Evolutionary conservation across 164 flowering plant genomes (phyloP).

Genomic region (Taxillus chinensis): DNA sequence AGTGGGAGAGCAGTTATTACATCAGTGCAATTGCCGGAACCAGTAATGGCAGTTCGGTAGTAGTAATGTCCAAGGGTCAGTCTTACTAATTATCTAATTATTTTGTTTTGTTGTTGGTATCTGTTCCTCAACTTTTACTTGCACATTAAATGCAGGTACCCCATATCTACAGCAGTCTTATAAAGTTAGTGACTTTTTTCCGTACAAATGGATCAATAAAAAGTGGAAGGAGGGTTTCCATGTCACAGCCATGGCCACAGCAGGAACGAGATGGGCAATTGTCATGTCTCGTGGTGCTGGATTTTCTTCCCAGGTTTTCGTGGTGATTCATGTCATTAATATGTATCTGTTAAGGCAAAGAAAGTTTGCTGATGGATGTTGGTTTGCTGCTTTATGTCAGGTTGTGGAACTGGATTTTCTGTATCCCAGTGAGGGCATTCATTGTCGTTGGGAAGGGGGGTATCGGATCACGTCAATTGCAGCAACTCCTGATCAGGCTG

Average conservation of each 20-base stretch:
- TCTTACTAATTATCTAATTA: not conserved
- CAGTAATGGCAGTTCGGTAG: slow-evolving; percentile 68
- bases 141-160: slow-evolving; percentile 37
- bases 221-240: slow-evolving; percentile 87
- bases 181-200: slow-evolving; percentile 85
- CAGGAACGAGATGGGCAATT: slow-evolving; percentile 83
- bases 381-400: slow-evolving; percentile 16
- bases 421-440: slow-evolving; percentile 92
- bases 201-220: slow-evolving; percentile 89
- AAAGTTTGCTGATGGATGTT: not conserved
- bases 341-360: not conserved
- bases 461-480: slow-evolving; percentile 83
- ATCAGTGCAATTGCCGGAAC: slow-evolving; percentile 91
- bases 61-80: slow-evolving; percentile 92
- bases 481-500: slow-evolving; percentile 85
- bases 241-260: slow-evolving; percentile 88
- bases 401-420: slow-evolving; percentile 84
- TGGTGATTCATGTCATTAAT: not conserved
- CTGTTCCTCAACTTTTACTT: not conserved
- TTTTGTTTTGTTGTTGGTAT: not conserved
- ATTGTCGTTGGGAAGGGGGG: slow-evolving; percentile 78
- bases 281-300: slow-evolving; percentile 94
- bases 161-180: slow-evolving; percentile 83
- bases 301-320: slow-evolving; percentile 57
- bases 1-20: slow-evolving; percentile 87